Base-by-base conservation (phyloP, 1,139 yeast genomes). In the Geotrichum klebahnii region DNA sequence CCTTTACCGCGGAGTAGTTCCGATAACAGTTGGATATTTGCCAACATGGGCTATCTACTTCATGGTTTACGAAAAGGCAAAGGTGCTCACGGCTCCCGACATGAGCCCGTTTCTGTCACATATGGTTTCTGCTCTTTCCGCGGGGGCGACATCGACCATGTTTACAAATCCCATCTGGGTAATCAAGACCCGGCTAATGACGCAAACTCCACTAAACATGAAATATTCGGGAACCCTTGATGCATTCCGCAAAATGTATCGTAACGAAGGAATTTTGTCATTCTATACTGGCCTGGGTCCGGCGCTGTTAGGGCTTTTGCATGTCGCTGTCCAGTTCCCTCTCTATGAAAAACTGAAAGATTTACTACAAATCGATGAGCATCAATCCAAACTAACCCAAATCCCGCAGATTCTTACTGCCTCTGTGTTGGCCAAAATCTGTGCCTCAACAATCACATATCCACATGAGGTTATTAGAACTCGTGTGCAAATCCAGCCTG, bases 11-110 rank as follows among this genome's bases (percentile, higher is more conserved):
- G 99, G 99, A 2, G 70, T 94, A 17, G 85, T 84, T 0, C 97
- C 99, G 9, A 88, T 92, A 33, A 78, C 94, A 1, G 70, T 92
- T 48, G 99, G 99, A 0, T 92, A 92, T 67, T 79, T 94, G 58
- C 98, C 99, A 4, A 89, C 97, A 0, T 92, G 98, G 98, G 89
- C 90, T 70, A 87, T 92, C 44, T 92, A 94, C 67, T 94, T 92
- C 69, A 78, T 92, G 10, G 85, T 89, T 33, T 92, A 92, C 67
- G 97, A 90, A 63, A 73, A 78, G 53, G 82, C 90, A 26, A 89
- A 89, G 64, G 63, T 66, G 14, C 12, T 42, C 6, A 56, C 56
- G 19, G 49, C 65, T 16, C 44, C 46, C 46, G 44, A 24, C 45
- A 50, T 48, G 50, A 40, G 28, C 48, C 83, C 80, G 32, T 77